Percentiles rank a stretch among this genome's conserved stretches.
Conservation (phyloP, 2,329 filamentous ascomycete genomes). For the Trichoderma arundinaceum region DNA sequence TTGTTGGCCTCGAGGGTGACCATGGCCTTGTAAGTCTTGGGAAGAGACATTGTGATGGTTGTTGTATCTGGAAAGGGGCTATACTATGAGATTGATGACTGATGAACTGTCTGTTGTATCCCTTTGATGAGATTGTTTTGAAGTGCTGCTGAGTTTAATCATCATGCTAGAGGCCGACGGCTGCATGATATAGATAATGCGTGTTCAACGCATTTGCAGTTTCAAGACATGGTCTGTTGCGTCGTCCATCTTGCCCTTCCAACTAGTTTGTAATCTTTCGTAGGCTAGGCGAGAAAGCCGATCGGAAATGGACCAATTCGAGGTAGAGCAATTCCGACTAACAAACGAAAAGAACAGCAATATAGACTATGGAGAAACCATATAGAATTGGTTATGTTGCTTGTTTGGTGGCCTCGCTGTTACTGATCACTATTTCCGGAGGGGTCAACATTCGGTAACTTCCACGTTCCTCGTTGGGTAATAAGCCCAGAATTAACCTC, state of each 20-base stretch:
- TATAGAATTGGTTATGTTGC: too few relatives aligned
- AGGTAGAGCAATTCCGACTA: background rate
- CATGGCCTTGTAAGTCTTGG: slow-evolving; percentile 71
- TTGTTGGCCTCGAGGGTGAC: slow-evolving; percentile 59
- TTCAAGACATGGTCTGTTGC: too few relatives aligned
- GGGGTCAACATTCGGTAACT: background rate
- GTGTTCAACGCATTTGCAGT: background rate
- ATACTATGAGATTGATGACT: background rate
- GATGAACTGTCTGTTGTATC: background rate
- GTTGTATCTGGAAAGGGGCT: background rate
- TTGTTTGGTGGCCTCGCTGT: background rate
- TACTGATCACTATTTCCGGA: slow-evolving; percentile 1
- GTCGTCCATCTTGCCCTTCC: too few relatives aligned
- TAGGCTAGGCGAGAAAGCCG: background rate
- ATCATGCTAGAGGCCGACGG: background rate
- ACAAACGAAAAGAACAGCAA: background rate
- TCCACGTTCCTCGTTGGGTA: too few relatives aligned
- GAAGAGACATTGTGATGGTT: slow-evolving; percentile 48
- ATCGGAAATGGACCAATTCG: background rate
- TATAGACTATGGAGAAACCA: background rate
- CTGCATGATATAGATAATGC: background rate
- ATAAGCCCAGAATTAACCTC: background rate
- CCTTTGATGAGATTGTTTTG: background rate
- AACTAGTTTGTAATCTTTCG: too few relatives aligned
- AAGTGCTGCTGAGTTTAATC: background rate